Evolutionary conservation across 805 yeast species (phyloP).

Genomic region (Metschnikowia lochheadii): DNA sequence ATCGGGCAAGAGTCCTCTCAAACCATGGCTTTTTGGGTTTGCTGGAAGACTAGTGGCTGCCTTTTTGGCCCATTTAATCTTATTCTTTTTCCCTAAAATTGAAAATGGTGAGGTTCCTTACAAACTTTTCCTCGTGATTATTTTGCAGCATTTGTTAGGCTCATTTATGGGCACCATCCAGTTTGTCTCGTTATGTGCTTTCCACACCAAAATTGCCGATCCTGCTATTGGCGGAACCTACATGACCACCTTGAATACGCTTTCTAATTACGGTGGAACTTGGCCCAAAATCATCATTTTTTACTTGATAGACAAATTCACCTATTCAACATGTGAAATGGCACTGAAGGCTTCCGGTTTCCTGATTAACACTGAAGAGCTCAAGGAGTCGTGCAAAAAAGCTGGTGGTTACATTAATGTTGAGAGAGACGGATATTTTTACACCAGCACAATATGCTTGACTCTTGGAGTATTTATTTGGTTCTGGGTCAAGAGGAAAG

Average conservation of each 20-base stretch:
- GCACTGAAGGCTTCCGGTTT: slow-evolving; percentile 1
- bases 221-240: slow-evolving; percentile 96
- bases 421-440: slow-evolving; percentile 77
- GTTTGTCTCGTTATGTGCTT: slow-evolving; percentile 90
- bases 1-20: slow-evolving; percentile 66
- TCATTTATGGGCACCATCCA: slow-evolving; percentile 94
- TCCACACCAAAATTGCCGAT: slow-evolving; percentile 93
- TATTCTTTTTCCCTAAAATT: slow-evolving; percentile 61
- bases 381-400: slow-evolving; percentile 47
- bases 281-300: slow-evolving; percentile 91
- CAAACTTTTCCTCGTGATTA: slow-evolving; percentile 63
- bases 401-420: slow-evolving; percentile 54
- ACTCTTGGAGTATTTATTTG: slow-evolving; percentile 60
- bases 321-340: slow-evolving; percentile 57
- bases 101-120: slow-evolving; percentile 42
- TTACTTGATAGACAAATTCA: slow-evolving; percentile 73
- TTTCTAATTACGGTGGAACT: slow-evolving; percentile 92
- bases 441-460: slow-evolving; percentile 71
- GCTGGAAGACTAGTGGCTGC: slow-evolving; percentile 80
- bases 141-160: slow-evolving; percentile 76
- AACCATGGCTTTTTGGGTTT: slow-evolving; percentile 89
- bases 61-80: slow-evolving; percentile 64
- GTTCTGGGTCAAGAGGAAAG: slow-evolving; percentile 63
- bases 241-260: slow-evolving; percentile 92
- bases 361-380: slow-evolving; percentile 23